Base-by-base conservation (phyloP, 2,329 filamentous ascomycete species). In the Colletotrichum sp. region DNA sequence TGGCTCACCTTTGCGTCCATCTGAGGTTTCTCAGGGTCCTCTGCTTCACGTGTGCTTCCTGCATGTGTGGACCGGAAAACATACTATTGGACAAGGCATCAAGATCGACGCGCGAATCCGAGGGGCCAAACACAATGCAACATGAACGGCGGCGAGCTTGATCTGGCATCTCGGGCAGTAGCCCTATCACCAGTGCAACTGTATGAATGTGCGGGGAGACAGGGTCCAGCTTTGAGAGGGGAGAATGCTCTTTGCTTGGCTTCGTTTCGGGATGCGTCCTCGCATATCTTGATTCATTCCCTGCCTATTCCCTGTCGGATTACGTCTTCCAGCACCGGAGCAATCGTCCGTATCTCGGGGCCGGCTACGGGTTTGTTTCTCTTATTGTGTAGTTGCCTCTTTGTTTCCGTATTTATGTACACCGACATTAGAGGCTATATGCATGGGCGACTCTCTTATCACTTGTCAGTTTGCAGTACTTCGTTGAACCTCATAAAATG, bases 21-120 rank as follows among this genome's bases (percentile, higher is more conserved):
- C 34, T 39, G n/a, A 24, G 36, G 57, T 28, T 15, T 34, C 10
- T 36, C 60, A 43, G 65, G 39, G 52, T 59, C 48, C 59, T 26
- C 48, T 30, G 65, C 59, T 69, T 60, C 71, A 66, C 70, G 64
- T 69, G 70, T 73, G 24, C 39, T 60, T 12, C 24, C 34, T 59
- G 55, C 71, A 74, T 65, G 70, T 21, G 43, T 39, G 21, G 15
- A 34, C 43, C 8, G 7, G 1, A 7, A 7, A 6, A 18, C 10
- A 24, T 39, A 7, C 34, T 16, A 75, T 75, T 75, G 74, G 70
- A 9, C 59, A 48, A 75, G 64, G 70, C 34, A 74, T 60, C 64
- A 74, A 73, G 74, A 75, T 75, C 70, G 32, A 24, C 74, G 26
- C 15, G 26, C 57, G 34, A 21, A 32, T 43, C 57, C 13, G 16